phyloP scores from a whole-genome alignment of 768 basidiomycete species.

The Lanmaoa pseudosensibilis region DNA sequence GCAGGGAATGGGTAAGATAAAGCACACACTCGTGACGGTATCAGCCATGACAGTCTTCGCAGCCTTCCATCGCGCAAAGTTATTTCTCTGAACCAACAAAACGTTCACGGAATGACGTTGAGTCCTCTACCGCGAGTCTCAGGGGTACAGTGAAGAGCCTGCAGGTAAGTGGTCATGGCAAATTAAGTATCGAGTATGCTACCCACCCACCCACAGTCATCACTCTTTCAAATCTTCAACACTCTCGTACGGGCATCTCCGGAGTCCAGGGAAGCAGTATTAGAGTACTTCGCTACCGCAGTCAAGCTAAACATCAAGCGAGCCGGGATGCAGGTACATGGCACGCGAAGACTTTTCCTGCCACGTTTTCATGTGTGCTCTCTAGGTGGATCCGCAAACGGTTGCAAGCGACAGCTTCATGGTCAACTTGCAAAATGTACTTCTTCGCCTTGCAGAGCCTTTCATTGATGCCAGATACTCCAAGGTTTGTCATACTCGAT shows the following conservation, averaged over 20 bases:
- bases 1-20: slow-evolving; percentile 77
- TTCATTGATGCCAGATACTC: slow-evolving; percentile 91
- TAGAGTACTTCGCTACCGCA: slow-evolving; percentile 78
- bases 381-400: slow-evolving; percentile 76
- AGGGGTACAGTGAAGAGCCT: slow-evolving; percentile 83
- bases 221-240: slow-evolving; percentile 87
- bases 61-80: slow-evolving; percentile 74
- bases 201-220: slow-evolving; percentile 36
- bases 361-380: background rate
- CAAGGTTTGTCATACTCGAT: slow-evolving; percentile 53
- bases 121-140: slow-evolving; percentile 81
- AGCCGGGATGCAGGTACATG: slow-evolving; percentile 82
- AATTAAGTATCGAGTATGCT: background rate
- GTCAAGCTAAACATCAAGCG: slow-evolving; percentile 79
- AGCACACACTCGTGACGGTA: too few species aligned
- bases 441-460: slow-evolving; percentile 87
- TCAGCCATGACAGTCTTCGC: slow-evolving; percentile 6
- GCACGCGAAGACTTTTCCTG: background rate
- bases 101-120: slow-evolving; percentile 68
- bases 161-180: slow-evolving; percentile 50
- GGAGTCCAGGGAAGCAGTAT: slow-evolving; percentile 74
- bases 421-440: slow-evolving; percentile 81
- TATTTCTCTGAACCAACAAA: slow-evolving; percentile 90
- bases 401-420: slow-evolving; percentile 93
- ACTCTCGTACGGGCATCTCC: slow-evolving; percentile 81